Conservation (phyloP, 176 grass and related monocot genomes). For the Avena atlantica region DNA sequence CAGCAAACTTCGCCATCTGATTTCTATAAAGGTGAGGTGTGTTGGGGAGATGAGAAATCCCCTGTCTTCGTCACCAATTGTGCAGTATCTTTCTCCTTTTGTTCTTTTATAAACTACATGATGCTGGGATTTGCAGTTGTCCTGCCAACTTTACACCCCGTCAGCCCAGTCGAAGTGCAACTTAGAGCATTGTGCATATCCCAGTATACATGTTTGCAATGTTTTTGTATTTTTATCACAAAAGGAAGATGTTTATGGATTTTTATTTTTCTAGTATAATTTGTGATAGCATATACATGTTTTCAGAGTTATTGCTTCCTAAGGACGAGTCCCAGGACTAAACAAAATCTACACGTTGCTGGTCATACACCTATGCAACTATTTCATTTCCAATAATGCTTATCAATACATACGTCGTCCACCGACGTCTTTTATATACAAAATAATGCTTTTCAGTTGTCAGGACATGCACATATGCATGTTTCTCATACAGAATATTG, state of each 20-base stretch:
- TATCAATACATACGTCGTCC: no score
- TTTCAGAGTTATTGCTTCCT: background rate
- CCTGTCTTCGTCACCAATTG: background rate
- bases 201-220: background rate
- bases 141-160: slow-evolving; percentile 6
- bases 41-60: background rate
- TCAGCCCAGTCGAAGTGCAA: background rate
- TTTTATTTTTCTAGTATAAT: background rate
- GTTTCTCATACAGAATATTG: background rate
- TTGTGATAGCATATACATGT: background rate
- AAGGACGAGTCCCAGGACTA: background rate
- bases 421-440: no score
- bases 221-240: no score
- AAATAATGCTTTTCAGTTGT: no score
- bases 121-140: background rate
- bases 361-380: background rate
- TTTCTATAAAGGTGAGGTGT: slow-evolving; percentile 66
- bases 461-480: background rate
- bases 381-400: background rate
- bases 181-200: background rate
- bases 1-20: slow-evolving; percentile 79
- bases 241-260: no score
- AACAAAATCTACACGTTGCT: background rate
- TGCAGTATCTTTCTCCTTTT: background rate
- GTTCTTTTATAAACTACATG: background rate